phyloP scores from a whole-genome alignment of 495 filamentous ascomycete genomes.

The Alectoria sarmentosa region DNA sequence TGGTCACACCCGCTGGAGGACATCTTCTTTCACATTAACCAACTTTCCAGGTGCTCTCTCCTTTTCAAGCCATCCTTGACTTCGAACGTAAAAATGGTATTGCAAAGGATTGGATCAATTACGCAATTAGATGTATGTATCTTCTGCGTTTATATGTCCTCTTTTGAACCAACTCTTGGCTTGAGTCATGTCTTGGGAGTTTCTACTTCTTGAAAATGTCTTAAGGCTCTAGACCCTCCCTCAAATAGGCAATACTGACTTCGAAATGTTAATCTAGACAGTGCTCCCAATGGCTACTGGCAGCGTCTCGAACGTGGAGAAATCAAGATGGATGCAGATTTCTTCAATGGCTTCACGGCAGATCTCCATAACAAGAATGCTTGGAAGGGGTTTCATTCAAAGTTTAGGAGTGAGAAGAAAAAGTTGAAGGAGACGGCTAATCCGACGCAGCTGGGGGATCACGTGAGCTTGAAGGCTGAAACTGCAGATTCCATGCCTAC shows the following conservation, averaged over 20 bases:
- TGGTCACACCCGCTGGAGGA: not conserved
- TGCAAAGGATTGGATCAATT: constrained; percentile 84
- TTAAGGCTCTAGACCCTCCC: no score
- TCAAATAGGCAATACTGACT: no score
- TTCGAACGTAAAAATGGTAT: constrained; percentile 73
- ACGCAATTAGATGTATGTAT: constrained; percentile 57
- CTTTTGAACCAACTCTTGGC: no score
- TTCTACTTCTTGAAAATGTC: no score
- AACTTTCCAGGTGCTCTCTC: constrained; percentile 65
- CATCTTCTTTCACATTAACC: not conserved
- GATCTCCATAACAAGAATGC: constrained; percentile 59
- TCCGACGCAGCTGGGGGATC: constrained; percentile 22
- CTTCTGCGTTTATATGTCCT: no score
- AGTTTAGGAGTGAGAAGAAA: constrained; percentile 30
- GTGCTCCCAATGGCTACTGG: constrained; percentile 79
- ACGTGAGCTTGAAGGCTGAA: constrained; percentile 27
- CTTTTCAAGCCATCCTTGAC: constrained; percentile 84
- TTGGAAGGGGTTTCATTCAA: constrained; percentile 58
- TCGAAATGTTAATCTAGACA: constrained; percentile 24
- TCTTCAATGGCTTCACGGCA: constrained; percentile 67
- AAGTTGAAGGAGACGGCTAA: constrained; percentile 26
- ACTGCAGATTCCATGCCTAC: constrained; percentile 23
- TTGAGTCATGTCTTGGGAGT: no score
- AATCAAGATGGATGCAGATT: constrained; percentile 61
- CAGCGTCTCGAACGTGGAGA: constrained; percentile 71